Evolutionary conservation across 176 grass and related monocot genomes (phyloP).

Genomic region (Cenchrus purpureus): DNA sequence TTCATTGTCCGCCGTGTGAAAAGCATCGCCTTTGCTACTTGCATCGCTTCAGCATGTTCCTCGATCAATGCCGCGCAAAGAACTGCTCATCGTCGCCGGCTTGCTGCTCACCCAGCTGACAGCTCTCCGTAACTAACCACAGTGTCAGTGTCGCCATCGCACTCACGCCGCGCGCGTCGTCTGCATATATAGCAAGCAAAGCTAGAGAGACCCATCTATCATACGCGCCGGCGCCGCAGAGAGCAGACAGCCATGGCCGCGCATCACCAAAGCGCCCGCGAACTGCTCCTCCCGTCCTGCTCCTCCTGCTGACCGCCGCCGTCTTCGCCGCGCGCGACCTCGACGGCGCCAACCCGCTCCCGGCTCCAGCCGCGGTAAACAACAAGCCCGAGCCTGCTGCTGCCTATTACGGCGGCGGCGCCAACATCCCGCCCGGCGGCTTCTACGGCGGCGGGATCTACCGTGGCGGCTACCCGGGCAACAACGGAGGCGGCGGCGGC

Average conservation of each 20-base stretch:
- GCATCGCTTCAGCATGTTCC: too few relatives aligned
- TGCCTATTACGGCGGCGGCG: slow-evolving; percentile 4
- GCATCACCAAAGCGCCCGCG: not conserved
- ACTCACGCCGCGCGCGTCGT: too few relatives aligned
- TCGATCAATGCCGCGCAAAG: too few relatives aligned
- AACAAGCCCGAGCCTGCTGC: not conserved
- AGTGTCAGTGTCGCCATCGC: too few relatives aligned
- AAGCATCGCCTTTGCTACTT: too few relatives aligned
- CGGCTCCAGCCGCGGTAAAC: not conserved
- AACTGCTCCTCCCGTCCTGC: slow-evolving; percentile 10
- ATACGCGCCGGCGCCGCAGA: too few relatives aligned
- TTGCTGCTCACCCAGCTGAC: too few relatives aligned
- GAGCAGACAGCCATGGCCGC: not conserved
- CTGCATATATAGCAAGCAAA: too few relatives aligned
- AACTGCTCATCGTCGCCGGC: too few relatives aligned
- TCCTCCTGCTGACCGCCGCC: not conserved
- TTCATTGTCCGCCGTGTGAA: too few relatives aligned
- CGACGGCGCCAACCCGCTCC: not conserved
- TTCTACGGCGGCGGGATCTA: slow-evolving; percentile 7
- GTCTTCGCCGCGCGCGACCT: slow-evolving; percentile 45
- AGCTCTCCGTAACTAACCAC: too few relatives aligned
- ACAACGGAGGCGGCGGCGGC: not conserved
- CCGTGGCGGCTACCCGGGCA: not conserved
- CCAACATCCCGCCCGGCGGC: slow-evolving; percentile 30
- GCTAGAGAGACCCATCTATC: too few relatives aligned